Base-by-base conservation (phyloP, 2,329 filamentous ascomycete genomes). In the Alternaria postmessia region DNA sequence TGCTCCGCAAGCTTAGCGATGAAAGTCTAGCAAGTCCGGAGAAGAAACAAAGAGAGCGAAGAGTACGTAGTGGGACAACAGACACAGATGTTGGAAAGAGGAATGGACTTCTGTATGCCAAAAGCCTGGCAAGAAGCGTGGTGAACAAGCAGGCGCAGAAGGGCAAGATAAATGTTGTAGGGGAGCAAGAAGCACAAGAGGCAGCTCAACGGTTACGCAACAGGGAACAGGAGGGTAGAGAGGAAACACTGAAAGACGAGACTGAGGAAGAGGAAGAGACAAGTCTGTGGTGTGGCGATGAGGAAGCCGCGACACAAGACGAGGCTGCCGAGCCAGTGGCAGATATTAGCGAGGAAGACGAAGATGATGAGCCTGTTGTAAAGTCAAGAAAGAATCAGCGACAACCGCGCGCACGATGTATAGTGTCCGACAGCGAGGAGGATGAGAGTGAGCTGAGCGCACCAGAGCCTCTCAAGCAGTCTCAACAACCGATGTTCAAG, bases 1-100 rank as follows among this genome's bases (percentile, higher is more conserved):
- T 77, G 4, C 54, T 76, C 22, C 57, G 67, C 24, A 73, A 73
- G 52, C 52, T 75, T 22, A 73, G 68, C 22, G 62, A 71, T 51
- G 72, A 75, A 55, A 76, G 70, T 53, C 44, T 76, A 5, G 69
- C 68, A 14, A 74, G 68, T 20, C 71, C 74, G 2, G 73, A 75
- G 53, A 73, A 69, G 52, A 66, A 52, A 32, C 58, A 59, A 52
- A 68, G 63, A 26, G 61, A 58, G 32, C 64, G 68, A 48, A 67
- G 65, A n/a, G 61, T 61, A 16, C 49, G 64, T 5, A 64, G 62
- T 52, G 59, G 59, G 5, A 61, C 57, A 18, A 62, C 61, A 22
- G 66, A 67, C 47, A 66, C 61, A 7, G 65, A 70, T 54, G 32
- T 67, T 5, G 64, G 55, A 5, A 67, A 63, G 36, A 65, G 65